Conservation (phyloP, 331 rosid genomes). For the Malus hybrid region DNA sequence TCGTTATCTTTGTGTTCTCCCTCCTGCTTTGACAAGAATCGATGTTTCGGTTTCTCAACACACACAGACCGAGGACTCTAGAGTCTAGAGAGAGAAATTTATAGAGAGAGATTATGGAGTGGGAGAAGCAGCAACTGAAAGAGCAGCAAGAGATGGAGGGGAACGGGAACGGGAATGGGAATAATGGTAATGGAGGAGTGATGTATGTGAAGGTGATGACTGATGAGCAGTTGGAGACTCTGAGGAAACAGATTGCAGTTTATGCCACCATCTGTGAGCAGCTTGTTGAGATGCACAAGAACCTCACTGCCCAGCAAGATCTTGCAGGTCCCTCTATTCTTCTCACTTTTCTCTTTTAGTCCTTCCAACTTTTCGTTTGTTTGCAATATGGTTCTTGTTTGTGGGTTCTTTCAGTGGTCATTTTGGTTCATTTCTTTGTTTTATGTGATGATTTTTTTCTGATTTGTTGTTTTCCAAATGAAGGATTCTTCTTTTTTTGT, state of each 20-base stretch:
- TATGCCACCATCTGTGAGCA: slow-evolving; percentile 80
- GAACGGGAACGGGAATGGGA: neutral
- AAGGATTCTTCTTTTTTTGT: neutral
- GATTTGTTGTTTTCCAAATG: too few relatives aligned
- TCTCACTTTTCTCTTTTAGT: neutral
- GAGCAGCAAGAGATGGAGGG: slow-evolving; percentile 15
- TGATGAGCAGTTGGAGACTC: slow-evolving; percentile 89
- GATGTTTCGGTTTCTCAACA: neutral
- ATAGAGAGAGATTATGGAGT: neutral
- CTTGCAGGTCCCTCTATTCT: slow-evolving; percentile 48
- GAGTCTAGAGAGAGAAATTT: neutral
- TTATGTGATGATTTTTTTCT: neutral
- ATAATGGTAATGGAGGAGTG: slow-evolving; percentile 18
- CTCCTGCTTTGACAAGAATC: neutral
- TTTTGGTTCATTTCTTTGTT: neutral
- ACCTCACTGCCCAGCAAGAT: slow-evolving; percentile 75
- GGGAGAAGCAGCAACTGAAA: slow-evolving; percentile 25
- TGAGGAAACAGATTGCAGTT: slow-evolving; percentile 75
- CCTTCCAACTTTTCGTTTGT: neutral
- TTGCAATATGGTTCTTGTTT: neutral
- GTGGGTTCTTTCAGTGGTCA: neutral
- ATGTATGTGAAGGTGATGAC: slow-evolving; percentile 90
- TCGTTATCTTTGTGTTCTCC: neutral
- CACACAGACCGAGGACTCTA: neutral
- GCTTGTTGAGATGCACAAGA: slow-evolving; percentile 79